Base-by-base conservation (phyloP, 2,329 filamentous ascomycete species). In the Colletotrichum chrysophilum region DNA sequence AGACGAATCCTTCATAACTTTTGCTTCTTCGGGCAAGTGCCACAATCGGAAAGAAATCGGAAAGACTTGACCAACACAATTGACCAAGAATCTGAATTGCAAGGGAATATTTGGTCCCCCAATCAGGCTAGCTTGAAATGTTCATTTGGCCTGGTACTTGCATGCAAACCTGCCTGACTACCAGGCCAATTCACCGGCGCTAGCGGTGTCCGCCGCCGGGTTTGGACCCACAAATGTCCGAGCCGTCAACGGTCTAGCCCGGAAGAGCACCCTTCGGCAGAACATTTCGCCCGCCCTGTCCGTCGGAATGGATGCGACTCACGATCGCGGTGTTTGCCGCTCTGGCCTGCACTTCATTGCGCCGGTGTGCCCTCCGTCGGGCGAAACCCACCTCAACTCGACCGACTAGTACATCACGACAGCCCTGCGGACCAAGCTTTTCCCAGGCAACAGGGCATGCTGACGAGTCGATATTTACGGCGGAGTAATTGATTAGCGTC, bases 251-350 rank as follows among this genome's bases (percentile, higher is more conserved):
- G 30, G 26, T 9, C 58, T 58, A 75, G 61, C n/a, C 62, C 26
- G 48, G 32, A 24, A 52, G 43, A 24, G 55, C 38, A 24, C 28
- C 64, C 58, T 65, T 68, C 74, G 74, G 74, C 34, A 32, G 24
- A 24, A 76, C 26, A 73, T 10, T 75, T 74, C 70, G 56, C 38
- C 74, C 74, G 74, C 38, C 26, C 12, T 16, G 32, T 48, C 70
- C 38, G 43, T 66, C 28, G 62, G 30, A 38, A 52, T 52, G n/a
- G n/a, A 21, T 13, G 43, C 43, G 2, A 24, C 5, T 13, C 43
- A 52, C 9, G 10, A 21, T 52, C n/a, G 6, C 43, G 43, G 10
- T 24, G 6, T 13, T 13, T 24, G 6, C 43, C 43, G 43, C 43
- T 52, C 43, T 52, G 43, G 10, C n/a, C 43, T 52, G n/a, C 43